These are phyloP conservation scores for Rubroboletus pulcherrimus DNA, from an alignment of 768 basidiomycete species.

Conservation along the genomic window DNA sequence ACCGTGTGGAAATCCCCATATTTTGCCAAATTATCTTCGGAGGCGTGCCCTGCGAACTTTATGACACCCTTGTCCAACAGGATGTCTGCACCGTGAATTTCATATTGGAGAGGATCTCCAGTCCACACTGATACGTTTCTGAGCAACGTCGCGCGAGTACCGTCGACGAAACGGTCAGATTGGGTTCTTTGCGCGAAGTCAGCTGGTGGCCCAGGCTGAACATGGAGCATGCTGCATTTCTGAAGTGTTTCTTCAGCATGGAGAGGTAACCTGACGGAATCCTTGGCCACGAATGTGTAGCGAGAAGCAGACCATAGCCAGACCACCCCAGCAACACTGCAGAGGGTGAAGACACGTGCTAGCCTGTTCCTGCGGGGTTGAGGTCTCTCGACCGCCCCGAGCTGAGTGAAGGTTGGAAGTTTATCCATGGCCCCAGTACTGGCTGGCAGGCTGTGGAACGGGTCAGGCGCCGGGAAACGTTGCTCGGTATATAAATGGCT, in stretches of 20 bases:
- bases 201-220: constrained; percentile 35
- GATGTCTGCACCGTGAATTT: constrained; percentile 36
- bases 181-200: constrained; percentile 31
- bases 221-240: constrained; percentile 34
- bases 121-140: constrained; percentile 54
- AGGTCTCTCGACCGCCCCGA: constrained; percentile 9
- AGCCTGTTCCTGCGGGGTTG: constrained; percentile 10
- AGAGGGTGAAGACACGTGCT: constrained; percentile 17
- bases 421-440: constrained; percentile 25
- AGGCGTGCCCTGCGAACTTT: constrained; percentile 40
- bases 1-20: constrained; percentile 48
- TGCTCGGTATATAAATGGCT: not conserved
- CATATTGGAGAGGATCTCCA: constrained; percentile 36
- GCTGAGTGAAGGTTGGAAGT: constrained; percentile 17
- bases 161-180: constrained; percentile 38
- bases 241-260: constrained; percentile 30
- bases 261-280: constrained; percentile 22
- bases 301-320: constrained; percentile 22
- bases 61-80: constrained; percentile 39
- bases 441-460: not conserved
- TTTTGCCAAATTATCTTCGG: constrained; percentile 32
- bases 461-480: not conserved
- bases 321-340: constrained; percentile 8
- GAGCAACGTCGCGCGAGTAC: constrained; percentile 38
- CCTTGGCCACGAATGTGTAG: constrained; percentile 3